A percentile compares a stretch with the other conserved stretches of the same genome.
Conservation (phyloP, 2,329 filamentous ascomycete species). For the Aspergillus pseudoterreus region DNA sequence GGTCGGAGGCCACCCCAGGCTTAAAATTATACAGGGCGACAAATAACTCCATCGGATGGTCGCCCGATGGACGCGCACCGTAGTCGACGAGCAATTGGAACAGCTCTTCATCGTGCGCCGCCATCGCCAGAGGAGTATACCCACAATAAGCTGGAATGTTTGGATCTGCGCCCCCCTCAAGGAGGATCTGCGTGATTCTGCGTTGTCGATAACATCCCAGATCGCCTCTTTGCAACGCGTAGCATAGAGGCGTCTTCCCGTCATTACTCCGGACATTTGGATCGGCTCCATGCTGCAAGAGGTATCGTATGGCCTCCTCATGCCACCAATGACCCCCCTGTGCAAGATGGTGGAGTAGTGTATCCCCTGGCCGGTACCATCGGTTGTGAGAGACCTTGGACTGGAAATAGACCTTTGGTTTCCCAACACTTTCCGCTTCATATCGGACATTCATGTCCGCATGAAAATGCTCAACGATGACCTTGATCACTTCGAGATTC, state of each 20-base stretch:
- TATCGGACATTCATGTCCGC: constrained; percentile 15
- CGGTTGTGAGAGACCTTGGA: constrained; percentile 4
- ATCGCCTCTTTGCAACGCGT: not conserved
- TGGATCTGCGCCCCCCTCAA: constrained; percentile 15
- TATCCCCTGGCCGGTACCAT: constrained; percentile 14
- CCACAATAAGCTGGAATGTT: constrained; percentile 14
- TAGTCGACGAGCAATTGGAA: constrained; percentile 11
- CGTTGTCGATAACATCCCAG: constrained; percentile 11
- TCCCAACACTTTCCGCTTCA: constrained; percentile 2
- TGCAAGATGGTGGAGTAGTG: constrained; percentile 15
- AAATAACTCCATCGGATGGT: constrained; percentile 15
- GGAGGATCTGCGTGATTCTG: constrained; percentile 10
- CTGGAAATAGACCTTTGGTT: constrained; percentile 9
- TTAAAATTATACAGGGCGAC: constrained; percentile 7
- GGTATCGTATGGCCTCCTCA: constrained; percentile 12
- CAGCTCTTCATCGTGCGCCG: constrained; percentile 7
- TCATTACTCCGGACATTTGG: constrained; percentile 9
- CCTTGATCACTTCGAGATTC: constrained; percentile 15
- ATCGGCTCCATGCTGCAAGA: constrained; percentile 15
- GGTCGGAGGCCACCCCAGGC: constrained; percentile 1
- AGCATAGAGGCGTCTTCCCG: not conserved
- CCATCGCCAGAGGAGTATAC: constrained; percentile 11
- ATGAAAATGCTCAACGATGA: constrained; percentile 15
- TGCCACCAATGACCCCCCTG: constrained; percentile 20
- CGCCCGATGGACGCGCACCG: not conserved